Evolutionary conservation across 2,329 filamentous ascomycete species (phyloP), one percentile per base, ranked within the genome.

Genomic region (Cladophialophora yegresii): DNA sequence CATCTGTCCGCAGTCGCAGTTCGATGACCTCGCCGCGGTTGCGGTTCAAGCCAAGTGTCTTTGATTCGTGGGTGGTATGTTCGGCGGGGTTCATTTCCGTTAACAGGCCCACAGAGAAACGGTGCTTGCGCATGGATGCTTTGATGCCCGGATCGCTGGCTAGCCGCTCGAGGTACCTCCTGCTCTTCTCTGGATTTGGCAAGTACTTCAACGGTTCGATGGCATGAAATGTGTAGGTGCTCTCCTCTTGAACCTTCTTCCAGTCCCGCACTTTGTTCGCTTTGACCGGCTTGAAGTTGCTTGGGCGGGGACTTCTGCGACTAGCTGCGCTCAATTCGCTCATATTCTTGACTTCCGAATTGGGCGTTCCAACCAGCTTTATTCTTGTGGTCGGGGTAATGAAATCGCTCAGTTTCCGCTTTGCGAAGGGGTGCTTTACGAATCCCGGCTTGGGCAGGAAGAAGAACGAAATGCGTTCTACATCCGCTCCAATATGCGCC

Each of bases 1-100:
- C 91, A 78, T 99, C 95, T 1, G 95, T 98, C n/a, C 95, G 83
- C 40, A 99, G 79, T 0, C 95, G 83, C 66, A 99, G 78, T 81
- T 98, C 93, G 62, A 99, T 96, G 0, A 92, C 91, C 76, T 96
- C 89, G 65, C 95, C 95, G 2, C 82, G 78, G 74, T 98, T 97
- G 10, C 92, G 83, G 74, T 99, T 99, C 47, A 98, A 76, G 0
- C 95, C 95, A 0, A 98, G 78, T 1, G 91, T 93, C 51, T 91
- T 84, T 56, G 87, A 87, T n/a, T 95, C 89, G 72, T 91, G 89
- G 3, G 85, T 90, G 0, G 93, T 97, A 76, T 97, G 87, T 70
- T 88, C 84, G 0, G 88, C 83, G 0, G 95, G 95, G 72, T 99
- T 90, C 93, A 99, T 98, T 78, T 99, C 95, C 0, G 93, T 97